phyloP scores from a whole-genome alignment of 176 grass and related monocot species.

The Carex cristatella region DNA sequence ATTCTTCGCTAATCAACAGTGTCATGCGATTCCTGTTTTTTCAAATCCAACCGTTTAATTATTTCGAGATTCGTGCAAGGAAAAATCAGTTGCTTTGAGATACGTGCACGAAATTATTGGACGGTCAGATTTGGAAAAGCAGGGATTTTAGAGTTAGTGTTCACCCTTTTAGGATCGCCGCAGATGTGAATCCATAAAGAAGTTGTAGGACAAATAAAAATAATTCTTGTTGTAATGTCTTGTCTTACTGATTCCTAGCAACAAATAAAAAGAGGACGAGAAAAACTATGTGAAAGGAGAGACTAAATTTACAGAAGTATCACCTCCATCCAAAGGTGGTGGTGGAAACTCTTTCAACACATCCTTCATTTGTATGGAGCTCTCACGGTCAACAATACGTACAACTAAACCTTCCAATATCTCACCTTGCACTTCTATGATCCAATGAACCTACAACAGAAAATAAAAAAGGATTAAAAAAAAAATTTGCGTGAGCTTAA shows the following conservation, averaged over 20 bases:
- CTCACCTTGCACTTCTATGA: conserved; percentile 90
- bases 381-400: conserved; percentile 67
- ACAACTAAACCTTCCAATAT: conserved; percentile 97
- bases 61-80: too few species aligned
- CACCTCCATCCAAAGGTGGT: conserved; percentile 42
- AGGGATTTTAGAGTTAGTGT: too few species aligned
- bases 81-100: too few species aligned
- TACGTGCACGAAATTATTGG: too few species aligned
- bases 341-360: conserved; percentile 69
- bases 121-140: too few species aligned
- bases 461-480: neutral
- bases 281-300: neutral
- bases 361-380: conserved; percentile 71
- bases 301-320: neutral
- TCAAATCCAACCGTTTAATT: too few species aligned
- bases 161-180: too few species aligned
- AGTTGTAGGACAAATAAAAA: neutral
- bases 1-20: too few species aligned
- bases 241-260: neutral
- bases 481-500: neutral
- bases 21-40: too few species aligned
- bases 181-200: too few species aligned
- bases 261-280: neutral
- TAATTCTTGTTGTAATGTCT: neutral
- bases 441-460: conserved; percentile 66